Conservation (phyloP, 179 eudicot genomes). For the Monotropa hypopitys region DNA sequence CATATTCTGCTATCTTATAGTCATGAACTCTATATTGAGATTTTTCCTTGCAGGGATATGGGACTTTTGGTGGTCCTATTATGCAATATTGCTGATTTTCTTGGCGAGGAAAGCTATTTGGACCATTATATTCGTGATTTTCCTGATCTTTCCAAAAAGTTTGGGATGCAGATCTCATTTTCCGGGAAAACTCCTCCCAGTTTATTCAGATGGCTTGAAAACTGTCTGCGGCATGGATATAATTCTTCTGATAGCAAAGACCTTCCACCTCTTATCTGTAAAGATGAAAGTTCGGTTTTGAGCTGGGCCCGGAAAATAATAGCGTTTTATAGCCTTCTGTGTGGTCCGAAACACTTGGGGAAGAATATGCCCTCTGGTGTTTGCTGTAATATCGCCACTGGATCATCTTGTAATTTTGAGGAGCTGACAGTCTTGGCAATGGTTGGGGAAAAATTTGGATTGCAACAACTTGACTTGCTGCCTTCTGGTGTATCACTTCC, state of each 20-base stretch:
- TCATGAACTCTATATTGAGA: not conserved
- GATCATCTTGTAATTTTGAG: conserved; percentile 50
- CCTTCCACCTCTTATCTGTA: conserved; percentile 65
- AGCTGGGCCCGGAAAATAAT: conserved; percentile 85
- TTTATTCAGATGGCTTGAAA: conserved; percentile 85
- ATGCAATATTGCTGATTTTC: conserved; percentile 45
- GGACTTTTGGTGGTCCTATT: conserved; percentile 58
- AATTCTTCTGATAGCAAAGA: conserved; percentile 35
- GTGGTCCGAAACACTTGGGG: conserved; percentile 48
- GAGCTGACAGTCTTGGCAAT: conserved; percentile 78
- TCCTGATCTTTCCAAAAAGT: conserved; percentile 48
- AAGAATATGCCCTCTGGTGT: conserved; percentile 72
- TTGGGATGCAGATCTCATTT: conserved; percentile 17
- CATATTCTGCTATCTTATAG: not conserved
- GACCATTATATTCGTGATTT: conserved; percentile 93
- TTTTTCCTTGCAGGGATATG: conserved; percentile 55
- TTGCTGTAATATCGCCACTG: conserved; percentile 59
- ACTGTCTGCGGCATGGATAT: conserved; percentile 63
- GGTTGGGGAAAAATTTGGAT: conserved; percentile 94
- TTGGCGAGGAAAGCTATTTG: conserved; percentile 60
- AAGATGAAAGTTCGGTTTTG: conserved; percentile 48
- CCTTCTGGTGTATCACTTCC: conserved; percentile 95
- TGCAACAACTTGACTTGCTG: conserved; percentile 84
- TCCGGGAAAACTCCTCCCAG: conserved; percentile 56
- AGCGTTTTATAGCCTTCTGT: conserved; percentile 71